Base-by-base conservation (phyloP, 108 stramenopile species). In the Fistulifera solaris region DNA sequence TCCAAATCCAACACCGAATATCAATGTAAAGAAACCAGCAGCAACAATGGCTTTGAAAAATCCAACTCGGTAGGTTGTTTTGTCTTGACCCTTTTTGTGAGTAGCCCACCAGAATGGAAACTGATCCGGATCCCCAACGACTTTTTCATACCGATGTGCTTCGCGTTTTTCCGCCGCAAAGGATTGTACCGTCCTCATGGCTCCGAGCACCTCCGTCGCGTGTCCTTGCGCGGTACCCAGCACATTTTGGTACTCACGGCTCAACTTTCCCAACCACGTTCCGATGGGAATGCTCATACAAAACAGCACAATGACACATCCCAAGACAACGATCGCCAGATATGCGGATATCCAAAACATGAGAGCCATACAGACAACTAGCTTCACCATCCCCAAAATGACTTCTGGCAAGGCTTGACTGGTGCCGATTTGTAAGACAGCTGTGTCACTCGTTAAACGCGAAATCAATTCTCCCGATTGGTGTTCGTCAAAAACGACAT, bases 401-500 rank as follows among this genome's bases (percentile, higher is more conserved):
- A 62, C 39, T 39, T 89, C 83, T 0, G 83, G 79, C 22, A 87
- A 27, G 28, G 64, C 60, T 31, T 50, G 35, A 21, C 74, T 75
- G 21, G 75, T 70, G 1, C 66, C 75, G 43, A 66, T 55, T 50
- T 94, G 86, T 11, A 94, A 38, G 8, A 86, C 52, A 0, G 78
- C 56, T 1, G 85, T 81, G 56, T 94, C 93, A 42, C 52, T 58
- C 25, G 67, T 63, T 24, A 94, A 56, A 18, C 87, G 77, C 21
- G 67, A 72, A n/a, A 84, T 66, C 4, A 94, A 52, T 43, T 87
- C 88, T n/a, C 93, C 93, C 21, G 70, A 76, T 27, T 79, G 72
- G 52, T 72, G 68, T 21, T 62, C 70, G 49, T 94, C 93, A 67
- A 85, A 94, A 90, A 94, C 46, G 77, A 78, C 56, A 85, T 80